phyloP scores from a whole-genome alignment of 306 rosid species.

The Sophora flavescens region DNA sequence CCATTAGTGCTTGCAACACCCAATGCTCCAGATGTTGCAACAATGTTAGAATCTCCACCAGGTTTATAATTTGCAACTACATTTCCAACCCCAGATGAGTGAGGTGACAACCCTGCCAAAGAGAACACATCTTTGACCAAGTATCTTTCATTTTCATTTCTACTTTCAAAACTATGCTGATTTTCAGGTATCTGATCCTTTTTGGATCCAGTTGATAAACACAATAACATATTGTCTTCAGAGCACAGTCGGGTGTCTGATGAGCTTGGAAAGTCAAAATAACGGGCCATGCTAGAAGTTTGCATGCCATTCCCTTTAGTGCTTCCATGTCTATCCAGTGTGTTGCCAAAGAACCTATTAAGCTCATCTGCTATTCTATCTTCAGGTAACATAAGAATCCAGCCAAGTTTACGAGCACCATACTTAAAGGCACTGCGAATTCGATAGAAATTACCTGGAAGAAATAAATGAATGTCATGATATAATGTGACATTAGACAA shows the following conservation, averaged over 20 bases:
- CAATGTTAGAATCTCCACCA: conserved; percentile 47
- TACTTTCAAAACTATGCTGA: conserved; percentile 42
- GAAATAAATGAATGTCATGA: conserved; percentile 43
- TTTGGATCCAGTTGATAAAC: conserved; percentile 41
- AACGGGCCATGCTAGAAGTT: conserved; percentile 31
- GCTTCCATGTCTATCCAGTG: conserved; percentile 72
- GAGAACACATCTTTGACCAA: conserved; percentile 42
- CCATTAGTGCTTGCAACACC: conserved; percentile 45
- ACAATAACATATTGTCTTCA: conserved; percentile 47
- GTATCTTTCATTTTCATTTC: conserved; percentile 47
- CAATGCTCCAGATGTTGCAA: conserved; percentile 40
- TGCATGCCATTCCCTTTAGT: conserved; percentile 50
- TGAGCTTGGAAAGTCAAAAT: conserved; percentile 36
- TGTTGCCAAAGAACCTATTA: conserved; percentile 66
- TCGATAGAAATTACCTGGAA: conserved; percentile 80
- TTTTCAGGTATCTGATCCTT: conserved; percentile 44
- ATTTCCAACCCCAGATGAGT: conserved; percentile 41
- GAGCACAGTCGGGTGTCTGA: neutral
- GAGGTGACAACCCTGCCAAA: conserved; percentile 37
- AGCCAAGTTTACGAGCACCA: conserved; percentile 88
- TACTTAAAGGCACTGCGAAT: conserved; percentile 87
- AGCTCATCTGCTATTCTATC: conserved; percentile 75
- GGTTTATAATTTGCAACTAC: conserved; percentile 27
- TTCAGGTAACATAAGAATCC: conserved; percentile 71
- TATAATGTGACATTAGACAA: conserved; percentile 23